phyloP scores from a whole-genome alignment of 371 early-diverging fungal genomes.

The Encephalitozoon romaleae region DNA sequence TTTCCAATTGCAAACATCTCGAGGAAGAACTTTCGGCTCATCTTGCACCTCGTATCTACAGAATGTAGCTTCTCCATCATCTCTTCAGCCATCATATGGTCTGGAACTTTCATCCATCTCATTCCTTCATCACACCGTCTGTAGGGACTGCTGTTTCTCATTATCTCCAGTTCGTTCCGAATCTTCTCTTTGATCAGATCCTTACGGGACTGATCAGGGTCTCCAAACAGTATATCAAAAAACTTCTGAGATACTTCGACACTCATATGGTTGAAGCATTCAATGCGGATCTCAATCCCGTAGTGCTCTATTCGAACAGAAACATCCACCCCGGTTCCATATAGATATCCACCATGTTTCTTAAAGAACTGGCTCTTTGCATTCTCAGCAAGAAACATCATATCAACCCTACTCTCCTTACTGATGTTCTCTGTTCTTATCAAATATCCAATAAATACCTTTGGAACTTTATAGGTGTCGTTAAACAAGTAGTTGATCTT shows the following conservation, averaged over 20 bases:
- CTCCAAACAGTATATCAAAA: background rate
- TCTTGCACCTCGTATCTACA: background rate
- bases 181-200: conserved; percentile 32
- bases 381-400: conserved; percentile 16
- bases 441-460: conserved; percentile 16
- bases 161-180: conserved; percentile 1
- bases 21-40: background rate
- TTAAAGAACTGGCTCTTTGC: conserved; percentile 26
- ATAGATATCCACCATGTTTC: conserved; percentile 29
- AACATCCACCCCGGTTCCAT: background rate
- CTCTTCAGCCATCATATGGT: conserved; percentile 14
- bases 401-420: background rate
- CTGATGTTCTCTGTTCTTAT: conserved; percentile 13
- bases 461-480: conserved; percentile 28
- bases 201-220: background rate
- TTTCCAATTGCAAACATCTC: conserved; percentile 25
- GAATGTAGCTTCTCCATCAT: background rate
- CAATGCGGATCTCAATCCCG: conserved; percentile 33
- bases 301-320: conserved; percentile 2
- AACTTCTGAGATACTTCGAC: conserved; percentile 10
- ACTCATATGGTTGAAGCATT: conserved; percentile 36
- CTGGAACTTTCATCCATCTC: background rate
- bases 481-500: conserved; percentile 31
- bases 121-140: conserved; percentile 7
- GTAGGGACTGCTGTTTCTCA: conserved; percentile 25